These are phyloP conservation scores for Ustulina deusta DNA, from an alignment of 2,329 filamentous ascomycete genomes.

Conservation along the genomic window DNA sequence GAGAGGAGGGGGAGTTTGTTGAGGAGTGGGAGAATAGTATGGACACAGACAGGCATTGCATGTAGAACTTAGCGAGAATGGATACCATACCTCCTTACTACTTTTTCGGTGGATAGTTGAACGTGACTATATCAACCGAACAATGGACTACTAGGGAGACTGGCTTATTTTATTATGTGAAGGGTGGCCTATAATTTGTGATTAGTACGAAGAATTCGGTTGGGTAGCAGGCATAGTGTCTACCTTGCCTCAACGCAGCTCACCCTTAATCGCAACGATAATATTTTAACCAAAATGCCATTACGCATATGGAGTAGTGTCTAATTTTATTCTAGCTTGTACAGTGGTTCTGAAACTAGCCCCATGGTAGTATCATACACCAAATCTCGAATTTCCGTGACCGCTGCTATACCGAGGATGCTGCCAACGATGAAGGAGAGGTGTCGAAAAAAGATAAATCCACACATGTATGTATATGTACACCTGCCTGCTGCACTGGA, in stretches of 20 bases:
- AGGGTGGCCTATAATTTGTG: background rate
- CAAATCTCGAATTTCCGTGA: background rate
- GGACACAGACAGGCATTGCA: conserved; percentile 26
- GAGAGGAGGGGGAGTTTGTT: background rate
- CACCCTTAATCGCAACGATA: background rate
- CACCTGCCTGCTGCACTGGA: background rate
- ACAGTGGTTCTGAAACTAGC: background rate
- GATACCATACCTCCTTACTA: conserved; percentile 30
- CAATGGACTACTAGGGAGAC: background rate
- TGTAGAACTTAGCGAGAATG: conserved; percentile 42
- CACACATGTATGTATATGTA: conserved; percentile 28
- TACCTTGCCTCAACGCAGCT: background rate
- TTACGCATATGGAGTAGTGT: background rate
- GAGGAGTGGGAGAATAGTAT: conserved; percentile 21
- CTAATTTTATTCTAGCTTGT: background rate
- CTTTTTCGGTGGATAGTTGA: background rate
- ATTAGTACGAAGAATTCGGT: background rate
- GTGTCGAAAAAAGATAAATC: conserved; percentile 16
- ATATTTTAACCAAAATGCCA: background rate
- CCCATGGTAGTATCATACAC: conserved; percentile 14
- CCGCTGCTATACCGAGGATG: background rate
- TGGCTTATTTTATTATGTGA: too few species aligned
- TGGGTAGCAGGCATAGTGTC: background rate
- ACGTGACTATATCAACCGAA: background rate
- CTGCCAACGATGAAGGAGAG: background rate